These are phyloP conservation scores for Kokia cookei DNA, from an alignment of 441 rosid species.

Conservation along the genomic window DNA sequence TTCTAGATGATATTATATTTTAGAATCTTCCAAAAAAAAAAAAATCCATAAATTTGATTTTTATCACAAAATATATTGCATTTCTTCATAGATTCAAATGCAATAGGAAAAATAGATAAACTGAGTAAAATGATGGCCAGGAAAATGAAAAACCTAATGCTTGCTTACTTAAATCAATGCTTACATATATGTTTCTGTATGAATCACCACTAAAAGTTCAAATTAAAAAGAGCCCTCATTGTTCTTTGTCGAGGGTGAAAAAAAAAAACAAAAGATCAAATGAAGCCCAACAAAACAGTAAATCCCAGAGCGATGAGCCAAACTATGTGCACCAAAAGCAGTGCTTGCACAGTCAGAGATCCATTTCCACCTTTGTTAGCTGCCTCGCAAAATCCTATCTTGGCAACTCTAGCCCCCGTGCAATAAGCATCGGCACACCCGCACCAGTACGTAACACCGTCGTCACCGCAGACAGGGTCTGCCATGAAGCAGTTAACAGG, in stretches of 20 bases:
- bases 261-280: slow-evolving; percentile 27
- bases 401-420: slow-evolving; percentile 51
- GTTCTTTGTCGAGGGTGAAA: neutral
- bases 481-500: slow-evolving; percentile 72
- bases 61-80: neutral
- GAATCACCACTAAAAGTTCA: neutral
- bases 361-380: slow-evolving; percentile 50
- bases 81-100: too few species aligned
- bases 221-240: neutral
- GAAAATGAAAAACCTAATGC: slow-evolving; percentile 16
- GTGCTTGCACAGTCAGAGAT: slow-evolving; percentile 72
- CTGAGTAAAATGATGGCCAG: slow-evolving; percentile 1
- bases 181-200: neutral
- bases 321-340: slow-evolving; percentile 19
- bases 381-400: slow-evolving; percentile 59
- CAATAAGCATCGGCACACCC: slow-evolving; percentile 80
- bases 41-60: too few species aligned
- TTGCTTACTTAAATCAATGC: neutral
- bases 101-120: too few species aligned
- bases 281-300: slow-evolving; percentile 59
- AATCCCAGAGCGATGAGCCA: slow-evolving; percentile 32
- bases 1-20: too few species aligned
- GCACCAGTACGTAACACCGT: slow-evolving; percentile 85
- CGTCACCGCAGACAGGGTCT: slow-evolving; percentile 76
- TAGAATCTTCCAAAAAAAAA: too few species aligned